Evolutionary conservation across 306 rosid genomes (phyloP), one percentile per base, ranked within the genome.

Genomic region (Lathyrus sativus): DNA sequence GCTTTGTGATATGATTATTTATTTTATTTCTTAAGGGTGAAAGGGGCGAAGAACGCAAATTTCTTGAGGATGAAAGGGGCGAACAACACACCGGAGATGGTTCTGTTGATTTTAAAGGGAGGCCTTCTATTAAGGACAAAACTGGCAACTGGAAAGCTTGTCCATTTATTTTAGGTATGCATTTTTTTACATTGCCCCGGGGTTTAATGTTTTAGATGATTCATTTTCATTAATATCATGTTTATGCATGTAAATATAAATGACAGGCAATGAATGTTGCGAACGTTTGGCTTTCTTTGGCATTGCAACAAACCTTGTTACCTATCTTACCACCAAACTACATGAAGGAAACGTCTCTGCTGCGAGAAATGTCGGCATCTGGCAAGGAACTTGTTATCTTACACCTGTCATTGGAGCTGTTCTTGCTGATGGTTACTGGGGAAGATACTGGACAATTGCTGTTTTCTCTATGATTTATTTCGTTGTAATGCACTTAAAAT

Each of bases 391-490:
- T 35, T 35, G 39, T 7, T 35, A 35, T 35, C 39, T 35, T 35
- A 35, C 39, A 35, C 39, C 39, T 35, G 88, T 89, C 19, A 78
- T 92, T 74, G 98, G 90, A 70, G 98, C 98, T 71, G 73, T 92
- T 50, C 37, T 89, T 24, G 96, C 95, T n/a, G 98, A 92, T 86
- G 85, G 91, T 72, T 92, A 85, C 75, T 92, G 89, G 96, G 98
- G 98, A 71, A 73, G 96, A 85, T 92, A 87, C 75, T 89, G 98
- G 96, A 92, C 98, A 13, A 85, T 92, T 76, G 88, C 85, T 31
- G 56, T 62, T 56, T 92, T 84, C 72, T 92, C 95, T 51, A 70
- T 76, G 0, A 80, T 92, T 72, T 89, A 92, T 74, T 85, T 92
- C 62, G 53, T 89, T 49, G 98, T 89, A 84, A 82, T 73, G 24